Conservation (phyloP, 1,139 yeast genomes). For the Candida tetrigidarum region DNA sequence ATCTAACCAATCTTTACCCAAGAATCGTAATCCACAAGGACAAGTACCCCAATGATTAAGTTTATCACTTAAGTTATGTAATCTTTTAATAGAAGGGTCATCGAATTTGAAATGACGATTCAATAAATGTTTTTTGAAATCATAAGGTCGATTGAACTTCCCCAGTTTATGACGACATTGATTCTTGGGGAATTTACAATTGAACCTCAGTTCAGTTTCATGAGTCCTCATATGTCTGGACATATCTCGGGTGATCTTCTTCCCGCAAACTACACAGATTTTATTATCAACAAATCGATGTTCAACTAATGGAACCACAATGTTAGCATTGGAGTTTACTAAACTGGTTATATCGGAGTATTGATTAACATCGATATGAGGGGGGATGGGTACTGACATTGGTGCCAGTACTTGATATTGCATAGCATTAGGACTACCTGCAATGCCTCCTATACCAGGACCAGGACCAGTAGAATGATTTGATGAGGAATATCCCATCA, state of each 20-base stretch:
- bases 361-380: slow-evolving; percentile 17
- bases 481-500: slow-evolving; percentile 1
- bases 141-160: slow-evolving; percentile 70
- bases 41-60: slow-evolving; percentile 58
- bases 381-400: slow-evolving; percentile 10
- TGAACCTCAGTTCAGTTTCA: slow-evolving; percentile 58
- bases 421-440: too few relatives aligned
- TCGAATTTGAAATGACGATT: slow-evolving; percentile 65
- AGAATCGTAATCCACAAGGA: slow-evolving; percentile 55
- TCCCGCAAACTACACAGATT: slow-evolving; percentile 60
- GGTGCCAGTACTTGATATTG: too few relatives aligned
- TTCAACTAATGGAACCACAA: slow-evolving; percentile 43
- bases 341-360: slow-evolving; percentile 48
- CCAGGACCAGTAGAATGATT: too few relatives aligned
- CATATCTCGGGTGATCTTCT: slow-evolving; percentile 62
- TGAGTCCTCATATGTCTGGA: slow-evolving; percentile 70
- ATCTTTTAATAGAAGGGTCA: slow-evolving; percentile 48
- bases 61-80: slow-evolving; percentile 59
- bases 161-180: slow-evolving; percentile 66
- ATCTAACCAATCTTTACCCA: slow-evolving; percentile 61
- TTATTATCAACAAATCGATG: slow-evolving; percentile 31
- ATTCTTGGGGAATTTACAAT: slow-evolving; percentile 58
- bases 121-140: slow-evolving; percentile 66
- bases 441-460: too few relatives aligned
- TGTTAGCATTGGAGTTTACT: slow-evolving; percentile 39